A percentile compares a stretch with the other conserved stretches of the same genome.
Conservation (phyloP, 352 stramenopile genomes). For the Halophytophthora polymorphica region DNA sequence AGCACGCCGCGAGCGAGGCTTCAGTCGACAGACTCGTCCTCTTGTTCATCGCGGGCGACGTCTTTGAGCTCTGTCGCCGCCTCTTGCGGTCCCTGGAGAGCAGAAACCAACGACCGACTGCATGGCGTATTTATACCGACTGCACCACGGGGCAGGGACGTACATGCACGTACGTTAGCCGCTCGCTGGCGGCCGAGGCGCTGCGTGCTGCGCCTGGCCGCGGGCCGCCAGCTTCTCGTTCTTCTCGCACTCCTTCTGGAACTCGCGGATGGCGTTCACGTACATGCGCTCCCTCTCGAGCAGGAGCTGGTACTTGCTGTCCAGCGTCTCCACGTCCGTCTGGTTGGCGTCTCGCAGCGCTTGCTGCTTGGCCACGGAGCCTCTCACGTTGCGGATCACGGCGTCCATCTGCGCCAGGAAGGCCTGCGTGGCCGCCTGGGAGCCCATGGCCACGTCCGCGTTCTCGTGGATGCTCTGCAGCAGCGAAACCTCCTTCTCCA, state of each 20-base stretch:
- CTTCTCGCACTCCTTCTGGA: slow-evolving; percentile 87
- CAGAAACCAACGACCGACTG: too few relatives aligned
- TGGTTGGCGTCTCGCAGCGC: slow-evolving; percentile 38
- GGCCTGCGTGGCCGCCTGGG: slow-evolving; percentile 49
- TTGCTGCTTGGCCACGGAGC: slow-evolving; percentile 54
- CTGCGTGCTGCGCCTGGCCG: slow-evolving; percentile 11
- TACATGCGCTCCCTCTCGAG: slow-evolving; percentile 80
- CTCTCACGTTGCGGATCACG: slow-evolving; percentile 64
- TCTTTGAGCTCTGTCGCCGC: too few relatives aligned
- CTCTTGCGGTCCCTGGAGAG: too few relatives aligned
- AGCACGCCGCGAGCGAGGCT: slow-evolving; percentile 37
- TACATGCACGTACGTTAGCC: neutral
- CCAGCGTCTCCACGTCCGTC: slow-evolving; percentile 48
- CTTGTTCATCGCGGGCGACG: slow-evolving; percentile 8
- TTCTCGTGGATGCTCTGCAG: slow-evolving; percentile 85
- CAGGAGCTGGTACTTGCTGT: slow-evolving; percentile 77
- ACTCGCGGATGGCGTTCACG: slow-evolving; percentile 81
- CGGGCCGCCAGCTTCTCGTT: slow-evolving; percentile 61
- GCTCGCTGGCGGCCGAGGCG: neutral
- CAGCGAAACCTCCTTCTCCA: slow-evolving; percentile 86
- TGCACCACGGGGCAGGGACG: too few relatives aligned
- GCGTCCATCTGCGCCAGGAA: slow-evolving; percentile 79
- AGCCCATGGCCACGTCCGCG: slow-evolving; percentile 76
- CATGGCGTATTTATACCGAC: too few relatives aligned
- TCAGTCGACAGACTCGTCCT: slow-evolving; percentile 24